These are phyloP conservation scores for Effrenium voratum DNA, from an alignment of 73 alveolate species.

Conservation along the genomic window DNA sequence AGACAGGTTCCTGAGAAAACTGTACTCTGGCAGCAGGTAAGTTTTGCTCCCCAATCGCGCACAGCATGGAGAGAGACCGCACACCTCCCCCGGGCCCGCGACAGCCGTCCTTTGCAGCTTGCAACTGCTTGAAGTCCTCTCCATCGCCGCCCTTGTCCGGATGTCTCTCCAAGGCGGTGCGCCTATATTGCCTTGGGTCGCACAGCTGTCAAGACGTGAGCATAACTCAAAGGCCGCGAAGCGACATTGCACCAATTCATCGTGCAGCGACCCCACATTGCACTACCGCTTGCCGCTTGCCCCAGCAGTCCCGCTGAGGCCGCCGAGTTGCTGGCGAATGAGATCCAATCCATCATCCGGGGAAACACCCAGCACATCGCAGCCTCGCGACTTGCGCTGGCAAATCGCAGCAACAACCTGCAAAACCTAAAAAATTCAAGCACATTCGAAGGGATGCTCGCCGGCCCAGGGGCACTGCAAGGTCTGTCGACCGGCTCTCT, in stretches of 20 bases:
- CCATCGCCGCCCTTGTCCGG: constrained; percentile 81
- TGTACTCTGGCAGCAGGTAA: no score
- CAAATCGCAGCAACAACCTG: no score
- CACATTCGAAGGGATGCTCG: not conserved
- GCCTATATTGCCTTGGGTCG: constrained; percentile 65
- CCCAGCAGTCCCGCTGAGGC: no score
- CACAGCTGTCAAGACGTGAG: no score
- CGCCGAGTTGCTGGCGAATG: constrained; percentile 26
- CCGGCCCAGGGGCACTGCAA: constrained; percentile 17
- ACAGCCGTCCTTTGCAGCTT: constrained; percentile 61
- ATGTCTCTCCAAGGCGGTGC: constrained; percentile 22
- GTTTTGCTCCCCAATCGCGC: no score
- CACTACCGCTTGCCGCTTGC: no score
- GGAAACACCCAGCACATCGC: constrained; percentile 61
- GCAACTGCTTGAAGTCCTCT: constrained; percentile 36
- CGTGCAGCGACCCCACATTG: no score
- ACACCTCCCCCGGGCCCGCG: no score
- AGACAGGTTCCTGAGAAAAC: no score
- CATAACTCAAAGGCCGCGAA: not conserved
- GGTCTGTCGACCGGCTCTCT: constrained; percentile 21
- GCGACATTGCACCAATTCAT: no score
- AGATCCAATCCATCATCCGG: constrained; percentile 49
- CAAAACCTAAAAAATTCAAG: not conserved
- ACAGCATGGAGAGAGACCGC: no score
- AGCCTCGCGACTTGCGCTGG: constrained; percentile 50